These are phyloP conservation scores for Camillea tinctor DNA, from an alignment of 2,329 filamentous ascomycete genomes.

Conservation along the genomic window DNA sequence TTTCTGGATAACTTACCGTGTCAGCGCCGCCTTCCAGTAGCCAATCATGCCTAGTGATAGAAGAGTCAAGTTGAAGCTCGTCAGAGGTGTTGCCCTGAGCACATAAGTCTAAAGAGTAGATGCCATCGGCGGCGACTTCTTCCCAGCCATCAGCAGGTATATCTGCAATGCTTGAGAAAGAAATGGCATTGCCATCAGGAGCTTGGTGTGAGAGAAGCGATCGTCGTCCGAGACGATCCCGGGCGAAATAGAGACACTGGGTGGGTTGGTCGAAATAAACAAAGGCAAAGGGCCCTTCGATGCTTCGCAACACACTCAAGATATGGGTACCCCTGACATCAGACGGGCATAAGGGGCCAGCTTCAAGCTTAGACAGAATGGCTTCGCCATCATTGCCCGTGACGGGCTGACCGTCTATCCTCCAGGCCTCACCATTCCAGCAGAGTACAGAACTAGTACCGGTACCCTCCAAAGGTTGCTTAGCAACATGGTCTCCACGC, in stretches of 20 bases:
- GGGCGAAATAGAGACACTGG: slow-evolving; percentile 71
- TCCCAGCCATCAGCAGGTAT: slow-evolving; percentile 54
- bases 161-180: slow-evolving; percentile 71
- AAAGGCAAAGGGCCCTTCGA: slow-evolving; percentile 87
- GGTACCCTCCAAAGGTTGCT: slow-evolving; percentile 68
- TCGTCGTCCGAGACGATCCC: slow-evolving; percentile 83
- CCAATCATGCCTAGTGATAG: slow-evolving; percentile 35
- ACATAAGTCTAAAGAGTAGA: slow-evolving; percentile 66
- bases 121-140: slow-evolving; percentile 82
- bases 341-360: slow-evolving; percentile 22
- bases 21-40: slow-evolving; percentile 33
- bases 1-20: slow-evolving; percentile 42
- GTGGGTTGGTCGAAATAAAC: slow-evolving; percentile 70
- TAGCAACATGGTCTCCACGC: slow-evolving; percentile 68
- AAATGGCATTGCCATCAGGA: slow-evolving; percentile 44
- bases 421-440: slow-evolving; percentile 99
- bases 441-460: slow-evolving; percentile 68
- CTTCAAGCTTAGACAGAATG: slow-evolving; percentile 54
- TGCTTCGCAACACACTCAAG: slow-evolving; percentile 53
- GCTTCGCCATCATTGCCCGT: slow-evolving; percentile 74
- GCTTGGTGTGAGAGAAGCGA: slow-evolving; percentile 67
- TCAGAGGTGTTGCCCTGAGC: slow-evolving; percentile 6
- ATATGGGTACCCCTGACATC: slow-evolving; percentile 36
- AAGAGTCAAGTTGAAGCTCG: slow-evolving; percentile 12
- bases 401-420: slow-evolving; percentile 57